Evolutionary conservation across 768 basidiomycete species (phyloP).

Genomic region (Dioszegia hungarica): DNA sequence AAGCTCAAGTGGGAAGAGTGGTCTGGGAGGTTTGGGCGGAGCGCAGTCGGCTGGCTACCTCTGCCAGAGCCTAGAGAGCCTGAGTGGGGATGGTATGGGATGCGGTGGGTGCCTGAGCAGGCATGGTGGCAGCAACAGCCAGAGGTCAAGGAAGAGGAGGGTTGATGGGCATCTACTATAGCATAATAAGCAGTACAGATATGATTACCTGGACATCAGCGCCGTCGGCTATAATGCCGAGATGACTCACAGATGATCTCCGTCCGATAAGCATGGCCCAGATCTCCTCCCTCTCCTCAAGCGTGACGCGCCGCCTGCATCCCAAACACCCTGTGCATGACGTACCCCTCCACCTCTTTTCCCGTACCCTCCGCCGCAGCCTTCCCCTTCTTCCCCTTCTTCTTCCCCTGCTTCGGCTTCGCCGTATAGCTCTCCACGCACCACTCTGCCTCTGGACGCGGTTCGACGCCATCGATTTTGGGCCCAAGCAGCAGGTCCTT

Average conservation of each 20-base stretch:
- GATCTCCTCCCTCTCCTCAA: neutral
- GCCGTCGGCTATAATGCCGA: too few species aligned
- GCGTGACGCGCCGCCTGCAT: too few species aligned
- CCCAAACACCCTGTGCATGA: conserved; percentile 19
- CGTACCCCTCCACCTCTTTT: conserved; percentile 5
- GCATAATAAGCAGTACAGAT: too few species aligned
- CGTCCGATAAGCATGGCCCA: neutral
- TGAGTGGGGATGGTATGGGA: conserved; percentile 2
- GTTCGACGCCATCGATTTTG: conserved; percentile 24
- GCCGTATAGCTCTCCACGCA: conserved; percentile 17
- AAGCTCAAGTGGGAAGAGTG: neutral
- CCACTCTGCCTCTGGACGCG: conserved; percentile 25
- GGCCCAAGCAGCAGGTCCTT: conserved; percentile 23
- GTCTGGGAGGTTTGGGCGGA: neutral
- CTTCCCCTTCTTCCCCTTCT: neutral
- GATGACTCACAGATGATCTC: too few species aligned
- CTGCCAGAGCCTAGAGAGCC: neutral
- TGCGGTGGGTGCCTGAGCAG: neutral
- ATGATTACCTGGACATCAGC: too few species aligned
- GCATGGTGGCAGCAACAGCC: neutral
- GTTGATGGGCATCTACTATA: too few species aligned
- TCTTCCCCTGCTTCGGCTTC: neutral
- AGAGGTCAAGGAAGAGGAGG: neutral
- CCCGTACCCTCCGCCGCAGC: neutral
- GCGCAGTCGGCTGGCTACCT: neutral